Percentiles rank a stretch among this genome's conserved stretches.
Evolutionary conservation across 2,329 filamentous ascomycete genomes (phyloP).

Genomic region (Colletotrichum sansevieriae): DNA sequence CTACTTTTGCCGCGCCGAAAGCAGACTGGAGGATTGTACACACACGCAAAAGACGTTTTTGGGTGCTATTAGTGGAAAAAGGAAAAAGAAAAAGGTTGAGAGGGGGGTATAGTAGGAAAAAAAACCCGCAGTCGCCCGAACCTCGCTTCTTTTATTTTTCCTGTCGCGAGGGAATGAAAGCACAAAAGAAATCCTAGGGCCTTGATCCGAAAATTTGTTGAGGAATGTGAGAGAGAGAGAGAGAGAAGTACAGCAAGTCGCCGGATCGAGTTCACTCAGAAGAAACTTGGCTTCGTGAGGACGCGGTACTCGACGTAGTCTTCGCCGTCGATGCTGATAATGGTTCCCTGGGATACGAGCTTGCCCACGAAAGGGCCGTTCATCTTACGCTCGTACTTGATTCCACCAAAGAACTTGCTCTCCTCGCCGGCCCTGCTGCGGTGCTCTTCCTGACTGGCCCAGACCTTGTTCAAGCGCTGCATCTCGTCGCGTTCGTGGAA

Average conservation of each 20-base stretch:
- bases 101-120: constrained; percentile 28
- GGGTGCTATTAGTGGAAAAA: constrained; percentile 9
- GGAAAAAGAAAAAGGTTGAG: constrained; percentile 1
- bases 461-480: constrained; percentile 67
- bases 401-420: constrained; percentile 68
- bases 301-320: constrained; percentile 77
- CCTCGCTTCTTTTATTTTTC: constrained; percentile 16
- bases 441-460: constrained; percentile 66
- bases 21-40: background rate
- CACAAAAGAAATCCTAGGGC: constrained; percentile 16
- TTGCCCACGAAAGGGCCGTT: constrained; percentile 73
- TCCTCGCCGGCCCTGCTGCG: constrained; percentile 59
- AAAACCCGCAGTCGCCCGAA: constrained; percentile 26
- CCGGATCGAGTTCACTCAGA: constrained; percentile 50
- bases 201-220: background rate
- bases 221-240: background rate
- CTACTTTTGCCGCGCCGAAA: constrained; percentile 12
- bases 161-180: constrained; percentile 6
- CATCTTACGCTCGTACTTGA: constrained; percentile 73
- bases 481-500: constrained; percentile 64
- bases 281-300: constrained; percentile 73
- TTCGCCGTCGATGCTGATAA: constrained; percentile 75
- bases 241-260: background rate
- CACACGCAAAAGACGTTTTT: constrained; percentile 11
- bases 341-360: constrained; percentile 71